Conservation (phyloP, 768 basidiomycete genomes). For the Boletus sp. region DNA sequence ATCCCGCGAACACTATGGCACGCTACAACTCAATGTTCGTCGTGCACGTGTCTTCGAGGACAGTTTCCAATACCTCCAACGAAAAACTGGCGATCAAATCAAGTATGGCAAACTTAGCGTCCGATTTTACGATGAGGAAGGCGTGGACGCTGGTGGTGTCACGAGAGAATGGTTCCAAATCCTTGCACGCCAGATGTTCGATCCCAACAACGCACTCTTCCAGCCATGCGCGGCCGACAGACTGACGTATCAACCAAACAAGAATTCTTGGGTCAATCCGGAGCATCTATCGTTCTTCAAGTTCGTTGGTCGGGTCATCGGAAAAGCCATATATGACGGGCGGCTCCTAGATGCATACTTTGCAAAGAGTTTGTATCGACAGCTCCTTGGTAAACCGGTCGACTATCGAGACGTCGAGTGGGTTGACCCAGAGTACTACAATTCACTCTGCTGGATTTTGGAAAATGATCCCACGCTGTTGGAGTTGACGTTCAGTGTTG, state of each 20-base stretch:
- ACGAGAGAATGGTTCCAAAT: slow-evolving; percentile 99
- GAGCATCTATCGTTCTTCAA: slow-evolving; percentile 98
- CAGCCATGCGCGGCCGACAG: slow-evolving; percentile 96
- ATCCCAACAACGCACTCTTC: slow-evolving; percentile 97
- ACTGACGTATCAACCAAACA: slow-evolving; percentile 94
- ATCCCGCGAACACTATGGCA: slow-evolving; percentile 74
- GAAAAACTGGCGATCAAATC: slow-evolving; percentile 92
- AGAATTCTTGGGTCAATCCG: slow-evolving; percentile 89
- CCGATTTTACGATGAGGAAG: slow-evolving; percentile 95
- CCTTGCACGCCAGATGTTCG: slow-evolving; percentile 97
- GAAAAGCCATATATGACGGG: slow-evolving; percentile 96
- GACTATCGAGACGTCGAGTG: slow-evolving; percentile 96
- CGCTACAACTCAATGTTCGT: slow-evolving; percentile 86
- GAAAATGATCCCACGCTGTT: slow-evolving; percentile 88
- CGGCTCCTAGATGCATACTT: slow-evolving; percentile 97
- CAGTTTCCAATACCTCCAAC: slow-evolving; percentile 88
- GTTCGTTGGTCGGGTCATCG: slow-evolving; percentile 96
- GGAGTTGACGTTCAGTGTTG: slow-evolving; percentile 92
- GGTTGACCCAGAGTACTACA: slow-evolving; percentile 98
- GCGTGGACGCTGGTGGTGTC: slow-evolving; percentile 97
- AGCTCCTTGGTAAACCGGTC: slow-evolving; percentile 89
- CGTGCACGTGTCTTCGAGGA: slow-evolving; percentile 94
- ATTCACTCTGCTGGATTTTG: slow-evolving; percentile 95
- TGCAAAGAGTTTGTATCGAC: slow-evolving; percentile 92
- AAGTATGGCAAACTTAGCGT: slow-evolving; percentile 97